These are phyloP conservation scores for Boletus hoseneyae DNA, from an alignment of 1,284 basidiomycete genomes.

Conservation along the genomic window DNA sequence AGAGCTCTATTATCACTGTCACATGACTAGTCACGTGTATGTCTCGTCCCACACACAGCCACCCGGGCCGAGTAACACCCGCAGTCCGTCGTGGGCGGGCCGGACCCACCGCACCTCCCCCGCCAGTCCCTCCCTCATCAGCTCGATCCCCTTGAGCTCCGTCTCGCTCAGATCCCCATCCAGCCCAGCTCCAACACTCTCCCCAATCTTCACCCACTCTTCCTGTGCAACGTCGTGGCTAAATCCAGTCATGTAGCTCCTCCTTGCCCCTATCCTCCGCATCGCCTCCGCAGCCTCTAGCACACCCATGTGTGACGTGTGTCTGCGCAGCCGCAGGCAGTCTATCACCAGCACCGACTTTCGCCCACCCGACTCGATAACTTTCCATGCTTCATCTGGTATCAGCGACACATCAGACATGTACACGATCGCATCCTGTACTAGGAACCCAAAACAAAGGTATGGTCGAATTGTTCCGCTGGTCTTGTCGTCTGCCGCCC, in stretches of 20 bases:
- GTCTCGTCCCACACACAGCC: conserved; percentile 48
- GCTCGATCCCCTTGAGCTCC: conserved; percentile 42
- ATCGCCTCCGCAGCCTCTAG: conserved; percentile 53
- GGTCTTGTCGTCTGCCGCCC: conserved; percentile 6
- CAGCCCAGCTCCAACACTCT: conserved; percentile 36
- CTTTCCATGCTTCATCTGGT: conserved; percentile 62
- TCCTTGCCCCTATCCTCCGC: conserved; percentile 48
- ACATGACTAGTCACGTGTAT: conserved; percentile 34
- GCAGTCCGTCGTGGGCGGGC: conserved; percentile 69
- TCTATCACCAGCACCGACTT: conserved; percentile 66
- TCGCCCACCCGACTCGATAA: conserved; percentile 40
- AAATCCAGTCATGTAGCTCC: conserved; percentile 73
- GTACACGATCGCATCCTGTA: conserved; percentile 62
- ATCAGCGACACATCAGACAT: conserved; percentile 75
- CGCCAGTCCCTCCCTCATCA: conserved; percentile 44
- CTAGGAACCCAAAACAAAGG: conserved; percentile 71
- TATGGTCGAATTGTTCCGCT: conserved; percentile 48
- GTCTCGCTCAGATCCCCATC: conserved; percentile 33
- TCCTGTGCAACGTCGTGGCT: conserved; percentile 66
- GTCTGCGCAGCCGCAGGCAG: conserved; percentile 57
- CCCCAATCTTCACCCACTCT: conserved; percentile 58
- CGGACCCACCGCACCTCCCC: conserved; percentile 56
- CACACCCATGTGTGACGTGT: conserved; percentile 73
- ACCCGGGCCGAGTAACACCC: conserved; percentile 42
- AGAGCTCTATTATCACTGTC: conserved; percentile 11